Conservation (phyloP, 129 eudicot genomes). For the Kitagawia praeruptora region DNA sequence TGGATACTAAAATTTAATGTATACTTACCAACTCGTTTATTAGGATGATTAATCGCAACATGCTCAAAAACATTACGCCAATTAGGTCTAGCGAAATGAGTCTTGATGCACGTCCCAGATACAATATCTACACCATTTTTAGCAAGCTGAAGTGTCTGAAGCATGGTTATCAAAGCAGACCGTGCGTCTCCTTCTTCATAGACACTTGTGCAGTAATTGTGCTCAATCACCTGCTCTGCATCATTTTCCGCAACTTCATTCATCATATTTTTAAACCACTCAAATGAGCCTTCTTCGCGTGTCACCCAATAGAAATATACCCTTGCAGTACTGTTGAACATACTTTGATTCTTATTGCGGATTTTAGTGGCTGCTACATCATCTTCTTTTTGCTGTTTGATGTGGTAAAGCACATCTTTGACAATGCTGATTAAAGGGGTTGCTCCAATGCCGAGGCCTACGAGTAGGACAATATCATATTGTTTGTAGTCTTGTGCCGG, state of each 20-base stretch:
- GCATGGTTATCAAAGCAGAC: slow-evolving; percentile 55
- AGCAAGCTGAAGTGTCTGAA: slow-evolving; percentile 52
- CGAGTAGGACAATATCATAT: slow-evolving; percentile 49
- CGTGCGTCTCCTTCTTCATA: slow-evolving; percentile 81
- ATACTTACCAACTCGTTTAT: slow-evolving; percentile 41
- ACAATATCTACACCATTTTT: slow-evolving; percentile 63
- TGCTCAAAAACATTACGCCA: slow-evolving; percentile 46
- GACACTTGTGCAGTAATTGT: slow-evolving; percentile 77
- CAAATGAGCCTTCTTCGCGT: slow-evolving; percentile 57
- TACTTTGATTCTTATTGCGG: neutral
- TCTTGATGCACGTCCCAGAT: slow-evolving; percentile 58
- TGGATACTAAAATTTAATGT: too few relatives aligned
- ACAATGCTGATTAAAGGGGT: slow-evolving; percentile 63
- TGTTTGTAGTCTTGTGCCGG: slow-evolving; percentile 72
- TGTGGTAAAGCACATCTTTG: slow-evolving; percentile 52
- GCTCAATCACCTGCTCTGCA: slow-evolving; percentile 45
- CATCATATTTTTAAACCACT: slow-evolving; percentile 69
- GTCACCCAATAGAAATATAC: slow-evolving; percentile 72
- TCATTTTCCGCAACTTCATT: slow-evolving; percentile 56
- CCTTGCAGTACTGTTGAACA: slow-evolving; percentile 22
- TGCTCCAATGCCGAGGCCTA: slow-evolving; percentile 62
- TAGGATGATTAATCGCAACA: slow-evolving; percentile 34
- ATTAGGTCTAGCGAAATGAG: slow-evolving; percentile 53
- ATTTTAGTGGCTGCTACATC: slow-evolving; percentile 17
- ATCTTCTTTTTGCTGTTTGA: slow-evolving; percentile 33